A percentile compares a stretch with the other conserved stretches of the same genome.
Evolutionary conservation across 73 alveolate genomes (phyloP).

Genomic region (Paramecium octaurelia): DNA sequence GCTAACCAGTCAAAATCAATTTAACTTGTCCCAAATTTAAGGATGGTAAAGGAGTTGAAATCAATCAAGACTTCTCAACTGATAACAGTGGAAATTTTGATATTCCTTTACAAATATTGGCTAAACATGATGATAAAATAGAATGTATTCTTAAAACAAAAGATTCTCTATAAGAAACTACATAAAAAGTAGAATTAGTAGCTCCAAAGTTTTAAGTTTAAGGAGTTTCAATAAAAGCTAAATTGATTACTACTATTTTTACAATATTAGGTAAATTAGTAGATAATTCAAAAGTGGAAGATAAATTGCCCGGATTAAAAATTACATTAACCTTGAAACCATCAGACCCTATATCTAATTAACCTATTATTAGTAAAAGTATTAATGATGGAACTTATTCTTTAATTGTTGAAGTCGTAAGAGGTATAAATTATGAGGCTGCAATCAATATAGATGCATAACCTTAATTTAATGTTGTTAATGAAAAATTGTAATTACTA

Average conservation of each 20-base stretch:
- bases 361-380: neutral
- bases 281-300: neutral
- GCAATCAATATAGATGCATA: neutral
- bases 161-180: neutral
- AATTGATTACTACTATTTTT: neutral
- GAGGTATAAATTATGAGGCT: slow-evolving; percentile 1
- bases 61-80: neutral
- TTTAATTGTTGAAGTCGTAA: neutral
- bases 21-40: neutral
- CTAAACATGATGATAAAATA: slow-evolving; percentile 10
- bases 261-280: neutral
- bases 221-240: neutral
- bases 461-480: neutral
- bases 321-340: slow-evolving; percentile 8
- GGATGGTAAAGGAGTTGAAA: neutral
- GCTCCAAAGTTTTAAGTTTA: neutral
- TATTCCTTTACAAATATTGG: neutral
- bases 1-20: neutral
- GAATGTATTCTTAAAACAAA: neutral
- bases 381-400: neutral
- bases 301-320: neutral
- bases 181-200: neutral
- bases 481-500: neutral
- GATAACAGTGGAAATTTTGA: neutral
- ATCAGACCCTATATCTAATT: neutral